phyloP scores from a whole-genome alignment of 768 basidiomycete species.

The Phallus indusiatus region DNA sequence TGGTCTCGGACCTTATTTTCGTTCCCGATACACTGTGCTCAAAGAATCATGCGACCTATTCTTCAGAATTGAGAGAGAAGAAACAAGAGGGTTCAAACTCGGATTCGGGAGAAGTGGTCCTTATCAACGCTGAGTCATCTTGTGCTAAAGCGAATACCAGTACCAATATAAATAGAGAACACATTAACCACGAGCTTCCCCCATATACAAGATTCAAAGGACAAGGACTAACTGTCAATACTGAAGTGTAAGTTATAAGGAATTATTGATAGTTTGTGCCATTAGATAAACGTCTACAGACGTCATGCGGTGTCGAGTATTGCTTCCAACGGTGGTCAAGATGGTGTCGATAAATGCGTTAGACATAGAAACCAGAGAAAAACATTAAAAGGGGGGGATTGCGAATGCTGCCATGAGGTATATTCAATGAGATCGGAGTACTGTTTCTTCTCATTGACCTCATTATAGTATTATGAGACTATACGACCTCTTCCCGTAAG shows the following conservation, averaged over 20 bases:
- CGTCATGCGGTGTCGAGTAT: background rate
- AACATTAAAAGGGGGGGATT: slow-evolving; percentile 65
- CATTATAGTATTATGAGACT: slow-evolving; percentile 65
- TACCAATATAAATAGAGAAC: slow-evolving; percentile 15
- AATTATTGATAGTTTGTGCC: slow-evolving; percentile 11
- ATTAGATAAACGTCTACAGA: slow-evolving; percentile 7
- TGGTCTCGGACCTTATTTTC: too few relatives aligned
- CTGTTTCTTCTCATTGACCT: too few relatives aligned
- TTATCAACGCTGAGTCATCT: too few relatives aligned
- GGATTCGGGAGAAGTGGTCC: too few relatives aligned
- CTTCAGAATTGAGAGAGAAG: too few relatives aligned
- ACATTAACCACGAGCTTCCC: background rate
- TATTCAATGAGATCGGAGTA: slow-evolving; percentile 15
- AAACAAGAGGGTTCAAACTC: too few relatives aligned
- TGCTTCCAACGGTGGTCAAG: slow-evolving; percentile 39
- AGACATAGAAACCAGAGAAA: slow-evolving; percentile 53
- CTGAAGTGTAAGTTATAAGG: slow-evolving; percentile 22
- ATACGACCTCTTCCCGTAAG: slow-evolving; percentile 62
- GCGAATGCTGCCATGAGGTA: slow-evolving; percentile 75
- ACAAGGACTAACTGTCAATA: slow-evolving; percentile 39
- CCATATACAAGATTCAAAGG: slow-evolving; percentile 32
- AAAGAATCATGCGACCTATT: background rate
- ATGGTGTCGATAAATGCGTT: slow-evolving; percentile 66
- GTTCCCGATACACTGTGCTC: too few relatives aligned
- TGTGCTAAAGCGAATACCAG: slow-evolving; percentile 5